These are phyloP conservation scores for Terfezia claveryi DNA, from an alignment of 495 filamentous ascomycete species.

Conservation along the genomic window DNA sequence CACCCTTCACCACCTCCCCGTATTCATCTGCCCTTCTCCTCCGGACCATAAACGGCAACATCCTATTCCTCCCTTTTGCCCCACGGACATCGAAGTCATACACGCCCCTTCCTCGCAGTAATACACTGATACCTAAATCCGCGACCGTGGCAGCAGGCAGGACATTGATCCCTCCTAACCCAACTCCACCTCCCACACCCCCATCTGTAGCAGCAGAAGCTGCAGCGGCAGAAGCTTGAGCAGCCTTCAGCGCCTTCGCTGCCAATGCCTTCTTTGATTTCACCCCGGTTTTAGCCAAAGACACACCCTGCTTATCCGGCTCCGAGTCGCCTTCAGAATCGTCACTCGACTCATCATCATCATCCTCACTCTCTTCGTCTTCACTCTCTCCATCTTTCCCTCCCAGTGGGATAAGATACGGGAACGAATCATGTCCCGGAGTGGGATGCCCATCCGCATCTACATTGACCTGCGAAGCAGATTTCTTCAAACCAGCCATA, in stretches of 20 bases:
- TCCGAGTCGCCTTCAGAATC: conserved; percentile 19
- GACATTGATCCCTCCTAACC: conserved; percentile 62
- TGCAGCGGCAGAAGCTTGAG: conserved; percentile 11
- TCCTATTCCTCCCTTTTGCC: conserved; percentile 78
- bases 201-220: conserved; percentile 12
- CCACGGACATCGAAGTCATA: conserved; percentile 85
- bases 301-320: conserved; percentile 54
- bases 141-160: conserved; percentile 59
- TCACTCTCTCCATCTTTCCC: too few species aligned
- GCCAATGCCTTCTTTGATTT: conserved; percentile 38
- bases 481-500: background rate
- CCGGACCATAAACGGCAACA: conserved; percentile 71
- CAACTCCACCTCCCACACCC: conserved; percentile 65
- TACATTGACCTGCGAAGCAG: background rate
- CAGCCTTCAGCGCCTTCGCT: conserved; percentile 10
- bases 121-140: conserved; percentile 72
- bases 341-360: too few species aligned
- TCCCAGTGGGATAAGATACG: too few species aligned
- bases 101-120: conserved; percentile 67
- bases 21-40: conserved; percentile 72
- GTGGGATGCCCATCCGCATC: too few species aligned
- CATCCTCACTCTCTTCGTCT: too few species aligned
- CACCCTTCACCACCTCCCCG: conserved; percentile 34
- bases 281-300: conserved; percentile 65
- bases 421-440: too few species aligned